Percentiles rank a stretch among this genome's conserved stretches.
These are phyloP conservation scores for Paxillus rubicundulus DNA, from an alignment of 768 basidiomycete species.

Conservation along the genomic window DNA sequence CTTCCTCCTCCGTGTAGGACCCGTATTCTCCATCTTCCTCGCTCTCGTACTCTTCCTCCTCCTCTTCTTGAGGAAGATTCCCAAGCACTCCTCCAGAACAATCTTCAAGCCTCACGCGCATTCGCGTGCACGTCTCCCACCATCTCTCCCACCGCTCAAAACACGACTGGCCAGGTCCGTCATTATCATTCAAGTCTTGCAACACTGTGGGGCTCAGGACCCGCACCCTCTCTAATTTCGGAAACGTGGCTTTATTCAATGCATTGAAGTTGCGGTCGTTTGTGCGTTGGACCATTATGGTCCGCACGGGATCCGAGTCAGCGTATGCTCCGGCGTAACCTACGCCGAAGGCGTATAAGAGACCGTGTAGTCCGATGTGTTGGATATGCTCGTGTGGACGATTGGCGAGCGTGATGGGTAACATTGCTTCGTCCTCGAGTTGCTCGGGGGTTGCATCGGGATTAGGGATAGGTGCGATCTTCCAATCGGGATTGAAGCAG, in stretches of 20 bases:
- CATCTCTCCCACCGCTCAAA: slow-evolving; percentile 65
- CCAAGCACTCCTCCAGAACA: slow-evolving; percentile 70
- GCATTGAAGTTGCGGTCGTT: slow-evolving; percentile 69
- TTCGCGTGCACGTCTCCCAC: slow-evolving; percentile 52
- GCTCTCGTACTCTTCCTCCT: slow-evolving; percentile 33
- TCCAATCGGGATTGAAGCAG: slow-evolving; percentile 78
- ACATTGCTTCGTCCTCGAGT: slow-evolving; percentile 28
- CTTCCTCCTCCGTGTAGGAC: slow-evolving; percentile 33
- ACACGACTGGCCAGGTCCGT: slow-evolving; percentile 44
- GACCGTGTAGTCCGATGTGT: slow-evolving; percentile 67
- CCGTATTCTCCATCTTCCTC: slow-evolving; percentile 33
- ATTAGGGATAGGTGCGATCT: slow-evolving; percentile 31
- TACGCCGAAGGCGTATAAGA: slow-evolving; percentile 67
- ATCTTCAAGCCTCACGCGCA: slow-evolving; percentile 66
- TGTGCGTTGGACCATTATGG: slow-evolving; percentile 45
- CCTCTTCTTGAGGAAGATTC: slow-evolving; percentile 30
- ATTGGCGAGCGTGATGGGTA: slow-evolving; percentile 40
- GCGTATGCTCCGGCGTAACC: slow-evolving; percentile 48
- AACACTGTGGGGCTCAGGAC: slow-evolving; percentile 56
- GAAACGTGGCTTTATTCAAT: slow-evolving; percentile 52
- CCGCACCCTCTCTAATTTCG: slow-evolving; percentile 56
- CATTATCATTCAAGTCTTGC: slow-evolving; percentile 50
- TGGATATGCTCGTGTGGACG: slow-evolving; percentile 56
- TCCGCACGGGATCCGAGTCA: slow-evolving; percentile 41
- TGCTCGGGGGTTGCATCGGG: slow-evolving; percentile 16